phyloP scores from a whole-genome alignment of 2,329 filamentous ascomycete genomes.

The Aureobasidium sp. region DNA sequence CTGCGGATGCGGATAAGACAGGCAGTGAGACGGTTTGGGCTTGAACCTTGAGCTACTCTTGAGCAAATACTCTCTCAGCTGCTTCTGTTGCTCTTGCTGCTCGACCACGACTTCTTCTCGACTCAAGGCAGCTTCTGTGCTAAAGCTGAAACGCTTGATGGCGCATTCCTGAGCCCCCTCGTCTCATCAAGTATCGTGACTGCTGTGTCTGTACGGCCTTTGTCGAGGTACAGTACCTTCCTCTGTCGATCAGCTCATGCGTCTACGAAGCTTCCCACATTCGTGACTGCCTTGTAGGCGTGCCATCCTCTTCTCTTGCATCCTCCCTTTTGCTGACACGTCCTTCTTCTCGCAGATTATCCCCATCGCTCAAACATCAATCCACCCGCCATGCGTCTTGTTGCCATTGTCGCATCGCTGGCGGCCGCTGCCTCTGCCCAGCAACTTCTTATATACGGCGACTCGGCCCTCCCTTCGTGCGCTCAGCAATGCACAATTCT shows the following conservation, averaged over 20 bases:
- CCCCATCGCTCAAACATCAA: not conserved
- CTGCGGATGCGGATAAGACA: not conserved
- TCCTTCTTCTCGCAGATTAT: not conserved
- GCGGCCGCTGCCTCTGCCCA: constrained; percentile 2
- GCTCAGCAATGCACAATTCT: constrained; percentile 26
- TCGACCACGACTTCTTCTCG: not conserved
- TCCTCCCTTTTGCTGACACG: not conserved
- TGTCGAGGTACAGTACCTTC: not conserved
- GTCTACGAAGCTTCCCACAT: not conserved
- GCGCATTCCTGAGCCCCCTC: constrained; percentile 1
- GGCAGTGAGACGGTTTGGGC: not conserved
- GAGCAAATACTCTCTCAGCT: not conserved
- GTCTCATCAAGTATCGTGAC: not conserved
- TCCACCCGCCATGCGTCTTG: not conserved
- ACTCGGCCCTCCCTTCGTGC: constrained; percentile 27
- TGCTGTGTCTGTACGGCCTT: not conserved
- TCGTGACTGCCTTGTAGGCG: not conserved
- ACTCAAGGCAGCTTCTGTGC: not conserved
- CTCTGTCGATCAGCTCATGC: not conserved
- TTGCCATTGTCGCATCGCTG: not conserved
- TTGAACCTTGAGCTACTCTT: not conserved
- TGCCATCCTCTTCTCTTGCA: not conserved
- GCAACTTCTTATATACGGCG: constrained; percentile 24
- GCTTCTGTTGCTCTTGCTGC: not conserved
- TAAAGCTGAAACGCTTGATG: not conserved